phyloP scores from a whole-genome alignment of 1,139 yeast genomes.

The Yamadazyma epiphylla region DNA sequence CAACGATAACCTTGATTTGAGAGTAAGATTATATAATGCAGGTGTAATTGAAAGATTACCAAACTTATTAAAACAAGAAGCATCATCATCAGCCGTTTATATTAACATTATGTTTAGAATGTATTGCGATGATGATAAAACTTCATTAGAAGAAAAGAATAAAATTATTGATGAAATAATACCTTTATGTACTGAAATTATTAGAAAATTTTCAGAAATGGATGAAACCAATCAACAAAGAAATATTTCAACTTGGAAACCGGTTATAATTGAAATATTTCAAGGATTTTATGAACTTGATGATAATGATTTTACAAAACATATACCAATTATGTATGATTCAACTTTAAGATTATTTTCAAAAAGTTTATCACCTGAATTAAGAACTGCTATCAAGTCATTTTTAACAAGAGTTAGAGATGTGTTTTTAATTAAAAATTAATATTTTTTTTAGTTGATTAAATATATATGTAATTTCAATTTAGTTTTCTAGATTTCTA shows the following conservation, averaged over 20 bases:
- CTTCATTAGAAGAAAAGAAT: slow-evolving; percentile 29
- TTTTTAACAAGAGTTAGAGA: slow-evolving; percentile 74
- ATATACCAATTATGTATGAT: slow-evolving; percentile 65
- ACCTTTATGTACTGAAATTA: slow-evolving; percentile 68
- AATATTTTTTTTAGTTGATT: background rate
- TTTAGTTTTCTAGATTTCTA: background rate
- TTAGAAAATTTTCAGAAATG: slow-evolving; percentile 64
- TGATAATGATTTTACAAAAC: slow-evolving; percentile 63
- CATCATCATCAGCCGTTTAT: slow-evolving; percentile 84
- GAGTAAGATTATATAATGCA: slow-evolving; percentile 85
- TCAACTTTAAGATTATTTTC: slow-evolving; percentile 64
- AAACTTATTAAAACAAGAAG: slow-evolving; percentile 85
- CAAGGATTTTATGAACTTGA: slow-evolving; percentile 80
- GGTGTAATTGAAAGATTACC: slow-evolving; percentile 93
- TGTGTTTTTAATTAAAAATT: slow-evolving; percentile 24
- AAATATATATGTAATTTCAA: background rate
- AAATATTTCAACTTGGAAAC: slow-evolving; percentile 82
- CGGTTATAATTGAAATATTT: slow-evolving; percentile 82
- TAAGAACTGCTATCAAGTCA: slow-evolving; percentile 62
- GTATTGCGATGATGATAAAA: slow-evolving; percentile 65
- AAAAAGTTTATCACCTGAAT: slow-evolving; percentile 65
- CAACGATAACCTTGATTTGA: slow-evolving; percentile 82
- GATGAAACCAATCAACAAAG: slow-evolving; percentile 78
- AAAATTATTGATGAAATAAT: slow-evolving; percentile 53
- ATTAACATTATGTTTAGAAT: slow-evolving; percentile 76